A percentile compares a stretch with the other conserved stretches of the same genome.
Conservation (phyloP, 441 rosid genomes). For the Kokia cookei region DNA sequence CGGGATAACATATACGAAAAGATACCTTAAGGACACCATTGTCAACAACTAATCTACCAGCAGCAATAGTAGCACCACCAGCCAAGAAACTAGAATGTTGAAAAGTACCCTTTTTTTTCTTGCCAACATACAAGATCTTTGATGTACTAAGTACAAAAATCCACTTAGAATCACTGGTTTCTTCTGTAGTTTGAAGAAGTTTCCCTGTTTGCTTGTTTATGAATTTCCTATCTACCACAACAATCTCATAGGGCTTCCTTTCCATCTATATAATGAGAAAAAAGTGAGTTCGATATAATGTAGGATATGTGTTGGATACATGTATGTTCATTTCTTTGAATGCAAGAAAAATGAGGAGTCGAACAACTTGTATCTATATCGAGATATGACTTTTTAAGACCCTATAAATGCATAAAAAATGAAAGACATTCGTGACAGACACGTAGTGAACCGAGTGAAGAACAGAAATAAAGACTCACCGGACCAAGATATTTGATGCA, state of each 20-base stretch:
- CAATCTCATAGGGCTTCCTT: conserved; percentile 56
- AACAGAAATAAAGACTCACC: not conserved
- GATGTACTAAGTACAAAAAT: conserved; percentile 91
- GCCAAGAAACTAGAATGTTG: conserved; percentile 99
- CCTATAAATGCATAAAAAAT: not conserved
- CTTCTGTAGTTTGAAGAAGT: conserved; percentile 51
- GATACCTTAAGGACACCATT: conserved; percentile 72
- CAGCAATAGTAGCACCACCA: conserved; percentile 88
- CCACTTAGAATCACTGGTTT: conserved; percentile 61
- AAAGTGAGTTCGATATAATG: not conserved
- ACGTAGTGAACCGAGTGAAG: not conserved
- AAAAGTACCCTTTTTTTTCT: conserved; percentile 82
- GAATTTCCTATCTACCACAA: conserved; percentile 46
- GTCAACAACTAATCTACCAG: conserved; percentile 75
- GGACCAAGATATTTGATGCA: conserved; percentile 91
- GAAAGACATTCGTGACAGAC: not conserved
- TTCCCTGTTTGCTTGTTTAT: conserved; percentile 56
- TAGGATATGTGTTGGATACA: no score
- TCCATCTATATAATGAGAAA: conserved; percentile 33
- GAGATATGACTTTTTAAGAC: not conserved
- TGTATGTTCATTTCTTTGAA: no score
- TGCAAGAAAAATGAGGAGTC: no score
- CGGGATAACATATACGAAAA: not conserved
- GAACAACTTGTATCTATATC: not conserved
- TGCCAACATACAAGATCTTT: conserved; percentile 66